Evolutionary conservation across 345 rosid species (phyloP).

Genomic region (Dipteronia dyeriana): DNA sequence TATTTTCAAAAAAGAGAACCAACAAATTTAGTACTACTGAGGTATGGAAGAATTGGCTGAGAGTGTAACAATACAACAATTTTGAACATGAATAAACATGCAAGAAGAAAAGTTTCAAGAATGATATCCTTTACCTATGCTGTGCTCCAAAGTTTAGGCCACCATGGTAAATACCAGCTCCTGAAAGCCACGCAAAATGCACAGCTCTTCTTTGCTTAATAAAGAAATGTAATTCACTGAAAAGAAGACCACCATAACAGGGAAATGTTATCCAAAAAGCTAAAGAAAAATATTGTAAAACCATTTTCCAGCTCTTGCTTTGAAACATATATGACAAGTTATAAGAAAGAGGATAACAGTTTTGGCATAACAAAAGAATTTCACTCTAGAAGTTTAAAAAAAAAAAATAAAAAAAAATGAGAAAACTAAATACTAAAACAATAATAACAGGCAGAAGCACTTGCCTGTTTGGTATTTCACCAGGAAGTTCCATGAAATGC

Average conservation of each 20-base stretch:
- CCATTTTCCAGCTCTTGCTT: slow-evolving; percentile 1
- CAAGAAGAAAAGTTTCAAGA: slow-evolving; percentile 20
- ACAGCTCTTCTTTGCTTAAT: slow-evolving; percentile 98
- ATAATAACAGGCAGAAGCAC: slow-evolving; percentile 24
- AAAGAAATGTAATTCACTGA: slow-evolving; percentile 92
- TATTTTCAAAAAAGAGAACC: slow-evolving; percentile 2
- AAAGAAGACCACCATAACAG: slow-evolving; percentile 20
- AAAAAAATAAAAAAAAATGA: neutral
- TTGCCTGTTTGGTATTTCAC: slow-evolving; percentile 97
- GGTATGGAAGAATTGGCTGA: neutral
- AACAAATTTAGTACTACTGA: neutral
- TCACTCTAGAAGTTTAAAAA: neutral
- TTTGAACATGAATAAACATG: slow-evolving; percentile 19
- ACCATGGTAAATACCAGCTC: slow-evolving; percentile 96
- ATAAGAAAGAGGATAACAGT: neutral
- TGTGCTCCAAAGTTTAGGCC: slow-evolving; percentile 96
- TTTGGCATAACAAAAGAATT: slow-evolving; percentile 7
- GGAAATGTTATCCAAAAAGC: slow-evolving; percentile 20
- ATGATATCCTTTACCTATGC: slow-evolving; percentile 57
- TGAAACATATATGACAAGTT: neutral
- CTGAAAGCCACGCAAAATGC: slow-evolving; percentile 99
- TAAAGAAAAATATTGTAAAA: neutral
- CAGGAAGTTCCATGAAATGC: slow-evolving; percentile 99
- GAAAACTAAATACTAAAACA: neutral
- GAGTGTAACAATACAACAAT: slow-evolving; percentile 13